Conservation (phyloP, 139 green algal genomes). For the Nannochloris sp. region DNA sequence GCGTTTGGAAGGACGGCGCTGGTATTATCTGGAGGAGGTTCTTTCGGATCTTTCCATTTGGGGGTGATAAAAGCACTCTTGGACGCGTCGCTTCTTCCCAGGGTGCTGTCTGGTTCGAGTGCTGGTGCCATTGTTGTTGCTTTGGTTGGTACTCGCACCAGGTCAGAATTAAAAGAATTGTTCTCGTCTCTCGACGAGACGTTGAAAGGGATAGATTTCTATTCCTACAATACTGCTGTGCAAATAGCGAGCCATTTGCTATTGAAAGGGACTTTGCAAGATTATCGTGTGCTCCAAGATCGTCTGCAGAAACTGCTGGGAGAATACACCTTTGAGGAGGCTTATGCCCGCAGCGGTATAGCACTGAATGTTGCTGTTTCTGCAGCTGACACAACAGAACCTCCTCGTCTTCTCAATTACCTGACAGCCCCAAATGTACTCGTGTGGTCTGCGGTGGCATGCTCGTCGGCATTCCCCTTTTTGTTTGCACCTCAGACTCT, state of each 20-base stretch:
- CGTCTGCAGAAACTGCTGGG: constrained; percentile 60
- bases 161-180: constrained; percentile 58
- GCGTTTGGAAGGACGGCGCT: constrained; percentile 89
- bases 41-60: constrained; percentile 65
- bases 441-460: constrained; percentile 80
- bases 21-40: constrained; percentile 82
- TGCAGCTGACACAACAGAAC: constrained; percentile 84
- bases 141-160: constrained; percentile 48
- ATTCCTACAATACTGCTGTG: constrained; percentile 59
- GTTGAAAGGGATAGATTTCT: constrained; percentile 75
- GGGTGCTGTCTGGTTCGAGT: constrained; percentile 78
- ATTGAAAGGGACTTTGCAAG: constrained; percentile 48
- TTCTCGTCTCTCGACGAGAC: constrained; percentile 30
- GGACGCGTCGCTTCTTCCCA: constrained; percentile 73
- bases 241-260: constrained; percentile 61
- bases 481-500: constrained; percentile 76
- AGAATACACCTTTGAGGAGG: constrained; percentile 78
- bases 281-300: constrained; percentile 40
- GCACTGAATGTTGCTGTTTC: constrained; percentile 87
- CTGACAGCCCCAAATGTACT: constrained; percentile 78
- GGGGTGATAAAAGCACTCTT: constrained; percentile 65
- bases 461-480: constrained; percentile 75
- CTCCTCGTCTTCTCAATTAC: constrained; percentile 86
- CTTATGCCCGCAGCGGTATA: constrained; percentile 68
- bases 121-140: constrained; percentile 67